phyloP scores from a whole-genome alignment of 352 stramenopile genomes.

The Globisporangium mamillatum region DNA sequence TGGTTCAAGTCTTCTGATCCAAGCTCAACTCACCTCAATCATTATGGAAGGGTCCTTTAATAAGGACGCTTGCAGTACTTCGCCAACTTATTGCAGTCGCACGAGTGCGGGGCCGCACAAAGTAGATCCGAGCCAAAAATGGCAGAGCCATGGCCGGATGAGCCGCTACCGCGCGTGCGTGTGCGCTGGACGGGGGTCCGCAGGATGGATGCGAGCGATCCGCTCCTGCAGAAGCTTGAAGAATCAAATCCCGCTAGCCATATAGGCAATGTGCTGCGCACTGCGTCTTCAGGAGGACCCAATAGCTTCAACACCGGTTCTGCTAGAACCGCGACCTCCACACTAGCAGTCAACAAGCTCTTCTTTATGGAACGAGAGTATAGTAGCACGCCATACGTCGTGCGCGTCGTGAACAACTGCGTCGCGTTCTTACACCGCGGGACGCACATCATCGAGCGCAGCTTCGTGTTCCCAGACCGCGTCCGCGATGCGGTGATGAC shows the following conservation, averaged over 20 bases:
- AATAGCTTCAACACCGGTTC: neutral
- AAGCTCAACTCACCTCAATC: neutral
- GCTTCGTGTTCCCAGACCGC: slow-evolving; percentile 55
- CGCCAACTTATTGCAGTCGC: slow-evolving; percentile 9
- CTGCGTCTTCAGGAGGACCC: neutral
- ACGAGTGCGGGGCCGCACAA: neutral
- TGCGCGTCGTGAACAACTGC: slow-evolving; percentile 37
- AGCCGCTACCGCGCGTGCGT: slow-evolving; percentile 18
- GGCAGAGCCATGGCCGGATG: neutral
- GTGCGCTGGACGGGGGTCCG: slow-evolving; percentile 32
- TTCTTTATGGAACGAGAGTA: slow-evolving; percentile 39
- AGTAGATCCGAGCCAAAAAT: neutral
- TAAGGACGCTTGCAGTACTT: neutral
- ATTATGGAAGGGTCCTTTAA: neutral
- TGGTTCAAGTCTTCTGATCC: neutral
- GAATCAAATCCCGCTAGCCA: too few species aligned
- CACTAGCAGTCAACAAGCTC: slow-evolving; percentile 8
- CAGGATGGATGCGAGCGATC: slow-evolving; percentile 14
- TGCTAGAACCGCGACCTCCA: neutral
- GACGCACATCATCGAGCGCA: slow-evolving; percentile 54
- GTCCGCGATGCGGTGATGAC: slow-evolving; percentile 54
- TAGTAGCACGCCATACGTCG: slow-evolving; percentile 29
- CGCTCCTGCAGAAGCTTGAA: neutral
- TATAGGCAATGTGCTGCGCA: neutral
- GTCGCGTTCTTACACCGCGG: slow-evolving; percentile 58